These are phyloP conservation scores for Aspergillus tamarii DNA, from an alignment of 2,329 filamentous ascomycete species.

Conservation along the genomic window DNA sequence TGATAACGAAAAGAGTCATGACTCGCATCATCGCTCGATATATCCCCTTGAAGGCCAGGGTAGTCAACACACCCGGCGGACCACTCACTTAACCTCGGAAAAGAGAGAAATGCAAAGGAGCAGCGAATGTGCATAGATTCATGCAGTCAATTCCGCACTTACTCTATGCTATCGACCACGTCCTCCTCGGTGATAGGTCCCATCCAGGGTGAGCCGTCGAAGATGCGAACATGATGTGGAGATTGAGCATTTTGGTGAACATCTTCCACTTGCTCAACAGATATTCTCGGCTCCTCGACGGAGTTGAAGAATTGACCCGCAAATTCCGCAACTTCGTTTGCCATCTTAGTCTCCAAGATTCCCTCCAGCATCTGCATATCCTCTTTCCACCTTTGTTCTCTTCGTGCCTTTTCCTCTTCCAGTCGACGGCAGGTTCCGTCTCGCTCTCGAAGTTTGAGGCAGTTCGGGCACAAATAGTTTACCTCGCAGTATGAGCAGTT, in stretches of 20 bases:
- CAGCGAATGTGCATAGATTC: background rate
- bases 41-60: background rate
- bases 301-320: slow-evolving; percentile 45
- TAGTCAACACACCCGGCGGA: background rate
- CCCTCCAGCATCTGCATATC: slow-evolving; percentile 45
- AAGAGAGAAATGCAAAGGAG: background rate
- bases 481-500: slow-evolving; percentile 48
- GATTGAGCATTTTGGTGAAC: slow-evolving; percentile 3
- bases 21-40: background rate
- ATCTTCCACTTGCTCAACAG: slow-evolving; percentile 17
- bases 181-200: slow-evolving; percentile 5
- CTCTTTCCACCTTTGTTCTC: slow-evolving; percentile 45
- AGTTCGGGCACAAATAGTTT: slow-evolving; percentile 51
- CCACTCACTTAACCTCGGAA: background rate
- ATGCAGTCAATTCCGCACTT: background rate
- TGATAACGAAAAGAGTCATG: background rate
- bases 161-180: slow-evolving; percentile 8
- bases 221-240: slow-evolving; percentile 2
- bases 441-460: slow-evolving; percentile 40
- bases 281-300: slow-evolving; percentile 23
- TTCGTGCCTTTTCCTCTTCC: slow-evolving; percentile 42
- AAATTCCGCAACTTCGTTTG: slow-evolving; percentile 46
- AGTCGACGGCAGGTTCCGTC: slow-evolving; percentile 45
- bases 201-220: slow-evolving; percentile 4
- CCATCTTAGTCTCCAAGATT: slow-evolving; percentile 45